These are phyloP conservation scores for Przewalskia tangutica DNA, from an alignment of 257 asterid genomes.

Conservation along the genomic window DNA sequence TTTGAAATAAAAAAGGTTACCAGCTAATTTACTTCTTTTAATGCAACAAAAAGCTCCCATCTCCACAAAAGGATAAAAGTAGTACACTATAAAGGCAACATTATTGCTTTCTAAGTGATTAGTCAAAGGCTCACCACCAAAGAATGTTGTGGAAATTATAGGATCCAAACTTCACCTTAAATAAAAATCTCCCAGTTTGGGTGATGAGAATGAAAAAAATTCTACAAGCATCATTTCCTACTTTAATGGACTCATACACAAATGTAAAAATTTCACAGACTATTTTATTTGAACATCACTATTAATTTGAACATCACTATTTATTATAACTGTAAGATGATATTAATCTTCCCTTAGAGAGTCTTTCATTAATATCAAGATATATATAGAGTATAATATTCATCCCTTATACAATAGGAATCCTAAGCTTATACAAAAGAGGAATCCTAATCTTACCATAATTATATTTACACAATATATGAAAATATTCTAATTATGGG, in stretches of 20 bases:
- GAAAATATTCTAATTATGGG: too few relatives aligned
- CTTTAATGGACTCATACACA: too few relatives aligned
- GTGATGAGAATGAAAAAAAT: not conserved
- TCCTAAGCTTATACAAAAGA: too few relatives aligned
- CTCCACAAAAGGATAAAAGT: slow-evolving; percentile 20
- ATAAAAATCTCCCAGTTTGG: not conserved
- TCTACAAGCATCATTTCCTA: too few relatives aligned
- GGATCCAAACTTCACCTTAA: not conserved
- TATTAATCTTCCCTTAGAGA: too few relatives aligned
- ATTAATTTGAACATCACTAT: not conserved
- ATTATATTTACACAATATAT: too few relatives aligned
- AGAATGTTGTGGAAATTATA: not conserved
- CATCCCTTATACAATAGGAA: too few relatives aligned
- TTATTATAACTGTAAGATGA: too few relatives aligned
- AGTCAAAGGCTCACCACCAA: not conserved
- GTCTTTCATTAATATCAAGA: too few relatives aligned
- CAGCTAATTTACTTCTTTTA: slow-evolving; percentile 52
- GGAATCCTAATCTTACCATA: too few relatives aligned
- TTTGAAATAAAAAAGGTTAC: slow-evolving; percentile 21
- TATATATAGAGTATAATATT: too few relatives aligned
- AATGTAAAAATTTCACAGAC: not conserved
- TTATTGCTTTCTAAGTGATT: slow-evolving; percentile 18
- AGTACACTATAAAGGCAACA: slow-evolving; percentile 34
- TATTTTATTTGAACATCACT: not conserved
- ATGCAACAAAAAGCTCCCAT: slow-evolving; percentile 30